These are phyloP conservation scores for Brettanomyces anomalus DNA, from an alignment of 805 yeast genomes.

Conservation along the genomic window DNA sequence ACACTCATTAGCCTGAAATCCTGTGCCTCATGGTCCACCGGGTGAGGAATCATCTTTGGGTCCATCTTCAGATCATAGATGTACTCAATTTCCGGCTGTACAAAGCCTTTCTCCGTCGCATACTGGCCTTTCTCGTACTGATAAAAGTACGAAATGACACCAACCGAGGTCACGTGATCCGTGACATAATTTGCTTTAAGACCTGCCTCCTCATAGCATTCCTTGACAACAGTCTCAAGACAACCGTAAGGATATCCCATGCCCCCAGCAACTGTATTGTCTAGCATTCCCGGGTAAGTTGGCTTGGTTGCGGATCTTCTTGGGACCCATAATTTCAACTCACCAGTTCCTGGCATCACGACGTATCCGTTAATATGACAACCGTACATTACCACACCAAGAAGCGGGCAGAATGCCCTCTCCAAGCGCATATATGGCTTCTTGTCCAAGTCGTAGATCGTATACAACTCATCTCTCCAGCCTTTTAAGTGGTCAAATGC, in stretches of 20 bases:
- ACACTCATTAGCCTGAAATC: constrained; percentile 57
- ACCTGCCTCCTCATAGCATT: constrained; percentile 88
- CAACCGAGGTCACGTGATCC: constrained; percentile 38
- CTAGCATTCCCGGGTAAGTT: constrained; percentile 86
- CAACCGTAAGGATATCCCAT: constrained; percentile 72
- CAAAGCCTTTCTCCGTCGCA: constrained; percentile 40
- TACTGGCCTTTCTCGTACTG: constrained; percentile 25
- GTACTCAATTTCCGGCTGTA: constrained; percentile 86
- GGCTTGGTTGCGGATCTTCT: constrained; percentile 67
- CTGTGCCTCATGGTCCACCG: constrained; percentile 71
- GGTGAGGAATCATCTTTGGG: constrained; percentile 38
- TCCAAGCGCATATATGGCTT: constrained; percentile 63
- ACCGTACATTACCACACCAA: constrained; percentile 89
- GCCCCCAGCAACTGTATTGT: constrained; percentile 95
- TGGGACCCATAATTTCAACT: constrained; percentile 72
- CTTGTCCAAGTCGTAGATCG: constrained; percentile 49
- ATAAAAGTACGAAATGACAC: constrained; percentile 62
- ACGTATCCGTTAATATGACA: constrained; percentile 80
- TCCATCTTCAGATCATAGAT: constrained; percentile 61
- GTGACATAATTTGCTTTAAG: constrained; percentile 43
- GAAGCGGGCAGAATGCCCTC: constrained; percentile 67
- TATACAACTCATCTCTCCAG: constrained; percentile 84
- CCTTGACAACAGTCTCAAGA: constrained; percentile 73
- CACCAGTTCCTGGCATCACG: constrained; percentile 25
- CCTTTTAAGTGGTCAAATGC: constrained; percentile 39